phyloP scores from a whole-genome alignment of 2,329 filamentous ascomycete genomes.

The Neonectria coccinea region DNA sequence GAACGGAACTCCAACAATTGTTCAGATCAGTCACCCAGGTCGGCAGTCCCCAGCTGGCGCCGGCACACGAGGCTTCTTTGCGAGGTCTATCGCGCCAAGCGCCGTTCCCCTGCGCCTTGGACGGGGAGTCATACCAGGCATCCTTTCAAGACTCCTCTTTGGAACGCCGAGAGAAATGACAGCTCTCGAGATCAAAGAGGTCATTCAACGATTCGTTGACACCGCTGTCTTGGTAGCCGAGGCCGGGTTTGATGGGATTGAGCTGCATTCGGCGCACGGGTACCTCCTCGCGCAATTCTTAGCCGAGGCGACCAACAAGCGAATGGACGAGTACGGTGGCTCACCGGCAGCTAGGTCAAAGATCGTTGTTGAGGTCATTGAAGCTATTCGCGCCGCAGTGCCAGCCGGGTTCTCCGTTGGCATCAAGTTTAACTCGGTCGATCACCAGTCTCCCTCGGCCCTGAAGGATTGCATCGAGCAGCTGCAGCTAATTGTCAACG shows the following conservation, averaged over 20 bases:
- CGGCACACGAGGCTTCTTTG: background rate
- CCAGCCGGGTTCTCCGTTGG: background rate
- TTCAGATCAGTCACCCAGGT: conserved; percentile 9
- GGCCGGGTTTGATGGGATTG: background rate
- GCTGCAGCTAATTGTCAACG: background rate
- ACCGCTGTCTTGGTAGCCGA: background rate
- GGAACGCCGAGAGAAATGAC: background rate
- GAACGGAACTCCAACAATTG: background rate
- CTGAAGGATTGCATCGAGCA: background rate
- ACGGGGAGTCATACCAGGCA: background rate
- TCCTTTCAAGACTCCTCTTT: background rate
- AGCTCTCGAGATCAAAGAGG: background rate
- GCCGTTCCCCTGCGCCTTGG: conserved; percentile 7
- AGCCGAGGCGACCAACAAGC: background rate
- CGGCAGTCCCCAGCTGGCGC: conserved; percentile 9
- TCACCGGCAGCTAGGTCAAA: background rate
- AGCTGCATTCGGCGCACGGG: background rate
- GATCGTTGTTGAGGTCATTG: background rate
- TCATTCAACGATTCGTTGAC: background rate
- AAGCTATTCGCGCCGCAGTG: background rate
- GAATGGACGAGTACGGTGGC: background rate
- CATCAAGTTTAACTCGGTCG: background rate
- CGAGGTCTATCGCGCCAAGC: conserved; percentile 8
- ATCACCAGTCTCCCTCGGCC: background rate
- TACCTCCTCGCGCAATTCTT: background rate